Evolutionary conservation across 2,329 filamentous ascomycete genomes (phyloP), one percentile per base, ranked within the genome.

Genomic region (Madurella fahalii): DNA sequence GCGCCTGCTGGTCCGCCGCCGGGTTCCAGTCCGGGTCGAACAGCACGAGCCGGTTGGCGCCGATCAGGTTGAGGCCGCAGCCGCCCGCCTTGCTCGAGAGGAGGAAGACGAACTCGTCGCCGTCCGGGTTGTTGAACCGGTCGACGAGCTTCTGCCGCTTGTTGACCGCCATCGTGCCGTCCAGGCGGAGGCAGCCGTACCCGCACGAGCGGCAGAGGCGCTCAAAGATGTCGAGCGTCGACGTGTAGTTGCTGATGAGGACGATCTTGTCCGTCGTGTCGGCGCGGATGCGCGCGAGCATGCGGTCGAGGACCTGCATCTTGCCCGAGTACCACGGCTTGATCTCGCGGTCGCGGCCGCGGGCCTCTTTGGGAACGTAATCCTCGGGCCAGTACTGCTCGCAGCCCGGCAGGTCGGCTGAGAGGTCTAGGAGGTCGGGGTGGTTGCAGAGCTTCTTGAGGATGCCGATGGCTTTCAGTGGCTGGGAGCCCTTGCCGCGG

Each of bases 191-290:
- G 62, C 79, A 88, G 40, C 93, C 93, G 66, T 99, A 99, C 2
- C 80, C 82, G 15, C 91, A 88, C 53, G 84, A 81, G 41, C 93
- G 89, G 68, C 94, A 99, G 9, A 99, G 81, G 58, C 85, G 86
- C 63, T 96, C 92, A 67, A 99, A 97, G 2, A 99, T 79, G 70
- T 99, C 94, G 4, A 99, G 81, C 0, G 94, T 99, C 64, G 94
- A 89, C 0, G 94, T 99, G 72, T 97, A 99, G 68, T 99, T 99
- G 71, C 90, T 96, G 71, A 99, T 99, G 54, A 99, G 82, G 12
- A 99, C 94, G 65, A 99, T 99, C 72, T 99, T 99, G 80, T 99
- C 94, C 65, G 96, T 96, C 0, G 94, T 97, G 65, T 97, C 93
- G 64, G 92, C 86, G 15, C 90, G 89, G 63, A 99, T 99, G 30